phyloP scores from a whole-genome alignment of 345 rosid genomes.

The Melaleuca quinquenervia region DNA sequence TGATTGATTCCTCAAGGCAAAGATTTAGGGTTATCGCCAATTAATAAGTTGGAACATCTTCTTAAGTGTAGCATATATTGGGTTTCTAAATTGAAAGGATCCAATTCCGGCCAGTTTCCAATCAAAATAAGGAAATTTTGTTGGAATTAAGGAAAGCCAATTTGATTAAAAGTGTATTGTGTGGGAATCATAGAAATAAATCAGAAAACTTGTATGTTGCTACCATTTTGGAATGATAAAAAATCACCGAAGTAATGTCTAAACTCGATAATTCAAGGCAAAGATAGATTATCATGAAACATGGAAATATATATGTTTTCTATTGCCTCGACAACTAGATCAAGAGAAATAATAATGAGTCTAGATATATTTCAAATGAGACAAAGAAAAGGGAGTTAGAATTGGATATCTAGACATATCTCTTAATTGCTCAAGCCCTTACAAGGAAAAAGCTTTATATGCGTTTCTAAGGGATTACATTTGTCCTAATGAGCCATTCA shows the following conservation, averaged over 20 bases:
- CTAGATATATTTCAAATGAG: not conserved
- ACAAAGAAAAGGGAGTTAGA: not conserved
- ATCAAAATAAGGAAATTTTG: not conserved
- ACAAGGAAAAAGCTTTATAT: not conserved
- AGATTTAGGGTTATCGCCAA: not conserved
- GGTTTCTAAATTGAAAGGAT: not conserved
- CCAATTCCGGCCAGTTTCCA: not conserved
- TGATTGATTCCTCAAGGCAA: not conserved
- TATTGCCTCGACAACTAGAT: not conserved
- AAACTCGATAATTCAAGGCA: not conserved
- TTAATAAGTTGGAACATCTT: not conserved
- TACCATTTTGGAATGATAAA: not conserved
- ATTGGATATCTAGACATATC: accelerated
- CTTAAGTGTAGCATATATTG: not conserved
- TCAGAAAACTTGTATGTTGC: not conserved
- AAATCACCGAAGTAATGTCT: not conserved
- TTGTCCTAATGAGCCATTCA: not conserved
- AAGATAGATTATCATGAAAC: not conserved
- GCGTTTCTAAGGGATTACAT: not conserved
- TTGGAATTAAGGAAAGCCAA: not conserved
- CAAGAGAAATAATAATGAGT: not conserved
- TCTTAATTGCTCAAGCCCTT: not conserved
- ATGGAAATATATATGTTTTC: not conserved
- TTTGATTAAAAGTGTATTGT: not conserved
- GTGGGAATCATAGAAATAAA: not conserved